Percentiles rank a stretch among this genome's conserved stretches.
Conservation (phyloP, 345 rosid genomes). For the Viola odorata region DNA sequence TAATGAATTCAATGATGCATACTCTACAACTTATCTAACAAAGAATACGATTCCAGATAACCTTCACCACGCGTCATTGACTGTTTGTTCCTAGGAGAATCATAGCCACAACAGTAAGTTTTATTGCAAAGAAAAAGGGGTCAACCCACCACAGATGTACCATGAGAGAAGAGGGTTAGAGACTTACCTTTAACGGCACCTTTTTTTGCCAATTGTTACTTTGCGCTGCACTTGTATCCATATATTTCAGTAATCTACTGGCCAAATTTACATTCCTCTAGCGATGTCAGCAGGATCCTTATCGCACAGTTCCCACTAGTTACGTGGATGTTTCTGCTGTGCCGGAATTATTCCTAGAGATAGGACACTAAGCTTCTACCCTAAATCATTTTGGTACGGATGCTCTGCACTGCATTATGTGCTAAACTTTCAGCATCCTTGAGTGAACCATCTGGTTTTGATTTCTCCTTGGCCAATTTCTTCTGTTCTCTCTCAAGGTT, state of each 20-base stretch:
- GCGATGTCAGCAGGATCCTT: background rate
- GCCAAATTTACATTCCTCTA: background rate
- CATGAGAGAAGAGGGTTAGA: too few species aligned
- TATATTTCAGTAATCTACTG: background rate
- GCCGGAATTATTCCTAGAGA: constrained; percentile 8
- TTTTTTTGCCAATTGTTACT: too few species aligned
- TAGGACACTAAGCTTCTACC: background rate
- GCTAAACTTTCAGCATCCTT: constrained; percentile 29
- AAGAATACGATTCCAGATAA: too few species aligned
- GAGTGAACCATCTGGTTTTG: constrained; percentile 30
- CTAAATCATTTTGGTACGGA: constrained; percentile 23
- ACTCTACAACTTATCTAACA: too few species aligned
- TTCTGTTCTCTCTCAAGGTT: constrained; percentile 65
- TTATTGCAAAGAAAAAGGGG: too few species aligned
- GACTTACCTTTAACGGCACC: too few species aligned
- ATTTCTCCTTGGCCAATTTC: constrained; percentile 47
- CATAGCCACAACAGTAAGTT: too few species aligned
- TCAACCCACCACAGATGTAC: too few species aligned
- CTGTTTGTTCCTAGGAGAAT: too few species aligned
- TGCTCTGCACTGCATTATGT: constrained; percentile 17
- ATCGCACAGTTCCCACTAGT: background rate
- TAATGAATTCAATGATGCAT: too few species aligned
- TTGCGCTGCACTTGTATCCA: too few species aligned
- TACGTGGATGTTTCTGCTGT: background rate
- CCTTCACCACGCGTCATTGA: too few species aligned